Evolutionary conservation across 2,329 filamentous ascomycete genomes (phyloP).

Genomic region (Dothistroma pini): DNA sequence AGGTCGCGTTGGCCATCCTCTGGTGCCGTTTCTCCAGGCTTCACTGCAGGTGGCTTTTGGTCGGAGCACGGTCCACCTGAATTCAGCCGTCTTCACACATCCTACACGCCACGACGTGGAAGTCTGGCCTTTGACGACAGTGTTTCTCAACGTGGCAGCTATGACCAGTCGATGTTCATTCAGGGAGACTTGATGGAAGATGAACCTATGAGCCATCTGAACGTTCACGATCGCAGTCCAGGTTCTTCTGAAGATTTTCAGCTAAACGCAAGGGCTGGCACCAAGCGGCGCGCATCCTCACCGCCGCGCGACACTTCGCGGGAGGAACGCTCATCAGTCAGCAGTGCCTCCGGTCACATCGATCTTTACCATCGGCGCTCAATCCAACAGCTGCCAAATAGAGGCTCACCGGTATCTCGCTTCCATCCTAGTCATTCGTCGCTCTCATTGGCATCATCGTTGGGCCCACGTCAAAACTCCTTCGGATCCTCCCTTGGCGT

Average conservation of each 20-base stretch:
- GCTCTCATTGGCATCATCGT: slow-evolving; percentile 62
- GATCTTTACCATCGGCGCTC: slow-evolving; percentile 55
- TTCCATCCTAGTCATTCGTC: slow-evolving; percentile 59
- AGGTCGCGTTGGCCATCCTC: slow-evolving; percentile 39
- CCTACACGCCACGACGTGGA: slow-evolving; percentile 38
- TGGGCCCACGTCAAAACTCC: slow-evolving; percentile 58
- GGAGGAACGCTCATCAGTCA: slow-evolving; percentile 44
- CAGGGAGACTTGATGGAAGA: slow-evolving; percentile 54
- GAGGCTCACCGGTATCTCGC: slow-evolving; percentile 51
- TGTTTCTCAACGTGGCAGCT: slow-evolving; percentile 57
- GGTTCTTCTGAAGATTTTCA: slow-evolving; percentile 43
- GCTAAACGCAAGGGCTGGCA: slow-evolving; percentile 48
- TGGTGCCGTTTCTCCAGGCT: slow-evolving; percentile 44
- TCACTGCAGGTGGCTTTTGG: slow-evolving; percentile 47
- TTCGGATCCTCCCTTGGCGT: slow-evolving; percentile 59
- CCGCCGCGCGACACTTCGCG: slow-evolving; percentile 55
- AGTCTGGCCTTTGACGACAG: slow-evolving; percentile 41
- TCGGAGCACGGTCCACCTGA: slow-evolving; percentile 30
- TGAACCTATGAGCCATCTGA: slow-evolving; percentile 48
- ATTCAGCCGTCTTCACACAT: slow-evolving; percentile 21
- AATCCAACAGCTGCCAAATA: slow-evolving; percentile 54
- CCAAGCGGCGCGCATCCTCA: slow-evolving; percentile 63
- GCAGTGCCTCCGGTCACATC: slow-evolving; percentile 41
- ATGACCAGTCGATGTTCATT: slow-evolving; percentile 57
- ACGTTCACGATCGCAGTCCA: slow-evolving; percentile 52